Percentiles rank a stretch among this genome's conserved stretches.
These are phyloP conservation scores for Biancaea sappan DNA, from an alignment of 306 rosid genomes.

Conservation along the genomic window DNA sequence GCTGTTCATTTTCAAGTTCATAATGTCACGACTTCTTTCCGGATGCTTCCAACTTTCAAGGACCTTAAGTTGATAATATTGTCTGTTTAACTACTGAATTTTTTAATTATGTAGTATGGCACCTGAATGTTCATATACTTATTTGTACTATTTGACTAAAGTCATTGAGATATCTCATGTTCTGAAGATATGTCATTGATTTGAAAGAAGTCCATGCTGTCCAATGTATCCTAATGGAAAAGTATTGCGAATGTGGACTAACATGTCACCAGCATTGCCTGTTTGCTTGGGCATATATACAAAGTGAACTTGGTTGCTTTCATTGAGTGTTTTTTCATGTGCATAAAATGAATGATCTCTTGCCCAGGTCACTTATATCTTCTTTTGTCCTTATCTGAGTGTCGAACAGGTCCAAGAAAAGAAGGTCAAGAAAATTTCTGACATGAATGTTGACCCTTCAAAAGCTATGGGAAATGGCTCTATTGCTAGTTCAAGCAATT, in stretches of 20 bases:
- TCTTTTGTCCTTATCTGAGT: conserved; percentile 29
- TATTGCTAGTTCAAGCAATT: conserved; percentile 81
- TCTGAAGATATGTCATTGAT: not conserved
- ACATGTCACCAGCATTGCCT: not conserved
- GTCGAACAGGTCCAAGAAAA: conserved; percentile 89
- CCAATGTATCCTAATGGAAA: conserved; percentile 11
- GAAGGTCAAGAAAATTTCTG: conserved; percentile 90
- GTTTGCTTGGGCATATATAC: conserved; percentile 17
- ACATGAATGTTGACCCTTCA: conserved; percentile 78
- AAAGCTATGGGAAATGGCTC: conserved; percentile 80
- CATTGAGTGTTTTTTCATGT: conserved; percentile 23
- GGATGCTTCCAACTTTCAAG: conserved; percentile 21
- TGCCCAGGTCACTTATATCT: conserved; percentile 13
- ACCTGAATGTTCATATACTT: not conserved
- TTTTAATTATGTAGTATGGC: not conserved
- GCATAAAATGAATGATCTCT: conserved; percentile 5
- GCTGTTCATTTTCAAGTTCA: conserved; percentile 22
- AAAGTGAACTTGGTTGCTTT: conserved; percentile 28
- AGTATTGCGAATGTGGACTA: conserved; percentile 17
- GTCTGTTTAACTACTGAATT: conserved; percentile 3
- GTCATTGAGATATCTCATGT: conserved; percentile 10
- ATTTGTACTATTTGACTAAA: not conserved
- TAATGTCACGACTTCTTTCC: conserved; percentile 10
- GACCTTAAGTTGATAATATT: not conserved
- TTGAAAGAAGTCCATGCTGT: not conserved